Conservation (phyloP, 768 basidiomycete genomes). For the Suillus sp. region DNA sequence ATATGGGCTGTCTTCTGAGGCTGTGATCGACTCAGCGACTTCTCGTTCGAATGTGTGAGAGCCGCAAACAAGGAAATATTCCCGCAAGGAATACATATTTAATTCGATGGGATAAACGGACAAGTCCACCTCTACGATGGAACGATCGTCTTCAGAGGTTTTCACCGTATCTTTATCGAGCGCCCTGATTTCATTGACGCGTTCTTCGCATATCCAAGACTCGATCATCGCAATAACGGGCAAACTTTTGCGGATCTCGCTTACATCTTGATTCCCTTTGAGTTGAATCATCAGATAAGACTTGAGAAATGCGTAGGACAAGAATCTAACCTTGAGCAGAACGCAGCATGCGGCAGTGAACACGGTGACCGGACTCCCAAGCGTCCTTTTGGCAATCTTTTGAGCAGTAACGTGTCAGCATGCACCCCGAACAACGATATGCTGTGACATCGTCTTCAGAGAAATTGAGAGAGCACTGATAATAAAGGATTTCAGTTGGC, state of each 20-base stretch:
- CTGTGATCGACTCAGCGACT: slow-evolving; percentile 3
- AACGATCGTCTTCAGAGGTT: neutral
- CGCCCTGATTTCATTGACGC: neutral
- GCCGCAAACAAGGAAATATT: neutral
- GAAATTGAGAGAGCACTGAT: slow-evolving; percentile 4
- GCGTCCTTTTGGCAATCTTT: slow-evolving; percentile 4
- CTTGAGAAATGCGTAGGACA: neutral
- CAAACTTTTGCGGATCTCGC: slow-evolving; percentile 8
- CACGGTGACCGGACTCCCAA: slow-evolving; percentile 5
- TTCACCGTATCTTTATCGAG: slow-evolving; percentile 2
- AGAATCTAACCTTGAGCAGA: slow-evolving; percentile 1
- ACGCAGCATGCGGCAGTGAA: slow-evolving; percentile 6
- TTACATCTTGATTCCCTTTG: slow-evolving; percentile 2
- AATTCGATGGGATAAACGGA: slow-evolving; percentile 8
- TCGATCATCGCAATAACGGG: slow-evolving; percentile 9
- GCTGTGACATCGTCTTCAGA: slow-evolving; percentile 1
- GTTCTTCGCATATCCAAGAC: slow-evolving; percentile 9
- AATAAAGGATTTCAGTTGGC: neutral
- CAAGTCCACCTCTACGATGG: slow-evolving; percentile 7
- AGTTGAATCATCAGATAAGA: neutral
- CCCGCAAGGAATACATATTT: slow-evolving; percentile 7
- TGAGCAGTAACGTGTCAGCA: slow-evolving; percentile 8
- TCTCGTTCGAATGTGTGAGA: slow-evolving; percentile 2
- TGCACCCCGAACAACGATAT: slow-evolving; percentile 9
- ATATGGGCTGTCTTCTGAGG: slow-evolving; percentile 3